Base-by-base conservation (phyloP, 2,329 filamentous ascomycete species). In the Aspergillus pseudotamarii region DNA sequence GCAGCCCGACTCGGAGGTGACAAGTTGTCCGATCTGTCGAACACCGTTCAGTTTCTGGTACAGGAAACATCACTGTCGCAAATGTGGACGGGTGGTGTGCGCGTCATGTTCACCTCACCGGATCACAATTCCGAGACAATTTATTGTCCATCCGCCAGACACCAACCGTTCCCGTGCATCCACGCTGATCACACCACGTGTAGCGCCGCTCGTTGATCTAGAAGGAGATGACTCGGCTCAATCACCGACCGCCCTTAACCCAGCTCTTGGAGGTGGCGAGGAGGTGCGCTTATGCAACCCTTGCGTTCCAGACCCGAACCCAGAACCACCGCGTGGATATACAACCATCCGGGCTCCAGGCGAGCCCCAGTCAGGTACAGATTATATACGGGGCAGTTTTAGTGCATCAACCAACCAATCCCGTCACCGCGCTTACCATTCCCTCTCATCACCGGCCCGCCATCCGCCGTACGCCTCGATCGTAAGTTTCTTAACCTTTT, bases 51-150 rank as follows among this genome's bases (percentile, higher is more conserved):
- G 87, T 74, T 90, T 96, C 70, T 92, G 93, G 80, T 89, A 92
- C 73, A 86, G 94, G 66, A 96, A 96, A 75, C 94, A 98, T 79
- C 94, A 98, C 75, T 98, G 94, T 84, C 88, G 94, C 86, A 97
- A 97, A 86, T 98, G 94, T 75, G 94, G 94, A 53, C 85, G 93
- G 65, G 94, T 98, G 10, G 94, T 98, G 28, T 98, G 94, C 78
- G 89, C 89, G 62, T 84, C 88, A 23, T 98, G 94, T 80, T 97
- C 94, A 3, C 94, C 94, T 4, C 94, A 98, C 77, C 88, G 93
- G 65, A 98, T 98, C 74, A 96, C 92, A 4, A 97, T 98, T 66
- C 94, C 94, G 1, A 87, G 94, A 68, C 92, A 95, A 74, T 98
- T 92, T 76, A 97, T 98, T 68, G 93, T 97, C 30, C 90, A 90